phyloP scores from a whole-genome alignment of 2,329 filamentous ascomycete species.

The Diaporthe helianthi region DNA sequence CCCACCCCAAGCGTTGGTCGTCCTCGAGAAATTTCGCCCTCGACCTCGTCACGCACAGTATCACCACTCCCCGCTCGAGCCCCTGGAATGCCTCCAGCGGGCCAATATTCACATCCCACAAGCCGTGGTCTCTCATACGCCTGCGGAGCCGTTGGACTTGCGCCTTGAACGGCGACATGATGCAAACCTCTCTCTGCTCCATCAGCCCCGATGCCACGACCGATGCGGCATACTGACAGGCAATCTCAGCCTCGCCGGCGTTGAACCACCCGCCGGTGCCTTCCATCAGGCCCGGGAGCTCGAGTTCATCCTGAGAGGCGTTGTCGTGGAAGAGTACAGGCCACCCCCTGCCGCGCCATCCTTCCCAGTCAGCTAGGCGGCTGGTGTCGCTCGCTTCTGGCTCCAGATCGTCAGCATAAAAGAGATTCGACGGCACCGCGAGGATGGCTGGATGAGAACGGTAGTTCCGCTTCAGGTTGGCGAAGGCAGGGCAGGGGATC shows the following conservation, averaged over 20 bases:
- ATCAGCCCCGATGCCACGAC: conserved; percentile 29
- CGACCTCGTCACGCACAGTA: conserved; percentile 38
- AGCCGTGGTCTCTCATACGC: conserved; percentile 17
- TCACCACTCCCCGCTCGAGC: conserved; percentile 37
- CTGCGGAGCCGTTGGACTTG: conserved; percentile 36
- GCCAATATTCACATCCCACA: conserved; percentile 38
- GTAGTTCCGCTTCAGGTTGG: conserved; percentile 39
- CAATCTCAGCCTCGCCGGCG: conserved; percentile 34
- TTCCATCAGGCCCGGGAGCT: conserved; percentile 28
- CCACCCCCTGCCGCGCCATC: conserved; percentile 35
- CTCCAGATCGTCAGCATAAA: conserved; percentile 38
- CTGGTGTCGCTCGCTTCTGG: conserved; percentile 30
- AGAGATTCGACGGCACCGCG: conserved; percentile 37
- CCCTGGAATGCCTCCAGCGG: conserved; percentile 40
- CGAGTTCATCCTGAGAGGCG: conserved; percentile 36
- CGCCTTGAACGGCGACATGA: conserved; percentile 39
- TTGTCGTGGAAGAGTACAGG: conserved; percentile 39
- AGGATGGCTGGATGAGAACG: conserved; percentile 40
- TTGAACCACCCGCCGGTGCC: conserved; percentile 39
- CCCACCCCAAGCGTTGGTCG: conserved; percentile 37
- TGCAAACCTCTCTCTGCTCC: conserved; percentile 35
- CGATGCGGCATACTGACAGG: conserved; percentile 33
- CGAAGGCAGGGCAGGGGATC: conserved; percentile 38
- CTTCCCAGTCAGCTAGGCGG: conserved; percentile 33
- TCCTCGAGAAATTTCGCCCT: conserved; percentile 35